A percentile compares a stretch with the other conserved stretches of the same genome.
phyloP scores from a whole-genome alignment of 2,329 filamentous ascomycete species.

The Dactylellina sp. region DNA sequence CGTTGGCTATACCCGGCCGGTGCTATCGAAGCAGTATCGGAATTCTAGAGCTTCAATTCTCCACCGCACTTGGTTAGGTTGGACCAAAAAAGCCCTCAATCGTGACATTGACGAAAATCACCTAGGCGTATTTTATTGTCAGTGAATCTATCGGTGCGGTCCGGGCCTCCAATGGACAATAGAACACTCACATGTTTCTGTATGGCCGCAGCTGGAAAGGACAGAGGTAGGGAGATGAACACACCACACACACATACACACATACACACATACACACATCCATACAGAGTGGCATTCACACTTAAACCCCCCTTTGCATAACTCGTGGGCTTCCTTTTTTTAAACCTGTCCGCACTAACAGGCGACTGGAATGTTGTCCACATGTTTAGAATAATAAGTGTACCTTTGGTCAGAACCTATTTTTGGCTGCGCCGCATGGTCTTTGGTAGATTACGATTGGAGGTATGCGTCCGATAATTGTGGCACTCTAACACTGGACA shows the following conservation, averaged over 20 bases:
- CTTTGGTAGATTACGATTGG: constrained; percentile 26
- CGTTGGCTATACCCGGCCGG: constrained; percentile 29
- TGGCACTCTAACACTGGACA: not conserved
- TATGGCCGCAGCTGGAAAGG: constrained; percentile 3
- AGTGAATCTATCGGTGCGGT: constrained; percentile 16
- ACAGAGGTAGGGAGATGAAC: too few relatives aligned
- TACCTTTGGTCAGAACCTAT: constrained; percentile 45
- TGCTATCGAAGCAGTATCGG: constrained; percentile 20
- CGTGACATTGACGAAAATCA: too few relatives aligned
- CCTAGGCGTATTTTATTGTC: too few relatives aligned
- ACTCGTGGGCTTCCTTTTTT: constrained; percentile 26
- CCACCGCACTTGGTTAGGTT: constrained; percentile 34
- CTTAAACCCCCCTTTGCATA: not conserved
- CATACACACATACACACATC: too few relatives aligned
- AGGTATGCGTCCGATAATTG: constrained; percentile 19
- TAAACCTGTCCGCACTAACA: not conserved
- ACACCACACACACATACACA: too few relatives aligned
- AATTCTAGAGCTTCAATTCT: constrained; percentile 19
- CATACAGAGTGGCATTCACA: too few relatives aligned
- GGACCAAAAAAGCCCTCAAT: not conserved
- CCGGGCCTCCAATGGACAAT: constrained; percentile 11
- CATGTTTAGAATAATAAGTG: constrained; percentile 30
- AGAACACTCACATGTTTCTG: not conserved
- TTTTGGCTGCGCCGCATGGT: constrained; percentile 40
- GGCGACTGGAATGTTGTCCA: constrained; percentile 52